Base-by-base conservation (phyloP, 306 rosid species). In the Gastrolobium villosum region DNA sequence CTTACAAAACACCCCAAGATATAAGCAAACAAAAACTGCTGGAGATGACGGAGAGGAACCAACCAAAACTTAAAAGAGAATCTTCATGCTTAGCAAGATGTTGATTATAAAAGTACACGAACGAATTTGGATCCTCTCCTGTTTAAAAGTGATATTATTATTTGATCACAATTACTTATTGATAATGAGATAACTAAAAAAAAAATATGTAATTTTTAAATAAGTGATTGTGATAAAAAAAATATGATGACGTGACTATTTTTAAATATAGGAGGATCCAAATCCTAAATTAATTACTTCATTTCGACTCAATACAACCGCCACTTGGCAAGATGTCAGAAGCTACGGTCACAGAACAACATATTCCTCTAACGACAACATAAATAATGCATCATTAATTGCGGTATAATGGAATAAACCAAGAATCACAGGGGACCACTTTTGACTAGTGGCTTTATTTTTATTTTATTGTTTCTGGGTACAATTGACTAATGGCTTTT, bases 301-400 rank as follows among this genome's bases (percentile, higher is more conserved):
- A n/a, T n/a, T 49, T 6, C 10, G 45, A 48, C 50, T 46, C 36
- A 79, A 71, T 37, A 50, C 78, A 72, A 65, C 8, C 45, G 4
- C 26, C 71, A 72, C 72, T 14, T 49, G 34, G 65, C 65, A 79
- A 77, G 20, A 72, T 52, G 31, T 43, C 50, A 59, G 44, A 54
- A 48, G 52, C 6, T 44, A 4, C 10, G 28, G 46, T 40, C 43
- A 66, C 67, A 57, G 43, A 52, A 40, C 75, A 52, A 40, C 75
- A 74, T 65, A 56, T 65, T 74, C 76, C 67, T 57, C 44, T 75
- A 79, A 69, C 69, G 53, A 79, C 80, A 64, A 74, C 59, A 10
- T 44, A 20, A 31, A 65, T 15, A 54, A 62, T 34, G 20, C 4
- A 72, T 11, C 66, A 40, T 13, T 7, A 41, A 31, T 53, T 20